Evolutionary conservation across 2,329 filamentous ascomycete species (phyloP).

Genomic region (Orbilia blumenaviensis): DNA sequence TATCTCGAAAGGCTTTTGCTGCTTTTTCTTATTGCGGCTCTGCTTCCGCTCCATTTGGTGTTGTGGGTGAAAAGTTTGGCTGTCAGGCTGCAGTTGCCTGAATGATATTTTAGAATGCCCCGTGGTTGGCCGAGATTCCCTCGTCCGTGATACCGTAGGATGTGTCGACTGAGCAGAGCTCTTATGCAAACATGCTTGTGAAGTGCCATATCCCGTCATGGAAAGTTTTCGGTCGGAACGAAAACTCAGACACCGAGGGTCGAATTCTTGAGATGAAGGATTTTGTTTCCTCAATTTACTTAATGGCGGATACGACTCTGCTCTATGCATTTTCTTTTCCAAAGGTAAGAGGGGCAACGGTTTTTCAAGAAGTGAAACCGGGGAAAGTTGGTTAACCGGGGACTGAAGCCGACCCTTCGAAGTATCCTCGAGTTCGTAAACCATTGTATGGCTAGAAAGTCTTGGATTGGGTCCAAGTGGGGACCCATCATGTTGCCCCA

Average conservation of each 20-base stretch:
- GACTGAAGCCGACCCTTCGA: slow-evolving; percentile 7
- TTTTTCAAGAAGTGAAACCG: slow-evolving; percentile 33
- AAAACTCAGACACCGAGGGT: neutral
- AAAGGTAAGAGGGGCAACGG: slow-evolving; percentile 36
- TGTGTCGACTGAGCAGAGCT: neutral
- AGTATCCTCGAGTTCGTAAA: slow-evolving; percentile 46
- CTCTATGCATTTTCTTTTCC: slow-evolving; percentile 24
- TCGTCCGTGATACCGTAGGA: neutral
- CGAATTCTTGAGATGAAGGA: neutral
- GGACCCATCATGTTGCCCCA: neutral
- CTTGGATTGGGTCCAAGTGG: neutral
- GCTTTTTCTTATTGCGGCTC: slow-evolving; percentile 20
- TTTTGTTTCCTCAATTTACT: neutral
- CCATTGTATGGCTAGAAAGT: neutral
- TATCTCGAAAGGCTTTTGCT: slow-evolving; percentile 28
- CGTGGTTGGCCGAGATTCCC: neutral
- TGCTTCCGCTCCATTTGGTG: slow-evolving; percentile 2
- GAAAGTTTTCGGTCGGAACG: neutral
- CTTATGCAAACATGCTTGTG: neutral
- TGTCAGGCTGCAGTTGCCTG: slow-evolving; percentile 16
- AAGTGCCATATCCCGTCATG: neutral
- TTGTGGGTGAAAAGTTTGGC: neutral
- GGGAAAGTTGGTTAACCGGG: neutral
- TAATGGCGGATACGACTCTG: neutral
- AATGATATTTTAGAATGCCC: neutral